phyloP scores from a whole-genome alignment of 1,139 yeast genomes.

The Candida sojae region DNA sequence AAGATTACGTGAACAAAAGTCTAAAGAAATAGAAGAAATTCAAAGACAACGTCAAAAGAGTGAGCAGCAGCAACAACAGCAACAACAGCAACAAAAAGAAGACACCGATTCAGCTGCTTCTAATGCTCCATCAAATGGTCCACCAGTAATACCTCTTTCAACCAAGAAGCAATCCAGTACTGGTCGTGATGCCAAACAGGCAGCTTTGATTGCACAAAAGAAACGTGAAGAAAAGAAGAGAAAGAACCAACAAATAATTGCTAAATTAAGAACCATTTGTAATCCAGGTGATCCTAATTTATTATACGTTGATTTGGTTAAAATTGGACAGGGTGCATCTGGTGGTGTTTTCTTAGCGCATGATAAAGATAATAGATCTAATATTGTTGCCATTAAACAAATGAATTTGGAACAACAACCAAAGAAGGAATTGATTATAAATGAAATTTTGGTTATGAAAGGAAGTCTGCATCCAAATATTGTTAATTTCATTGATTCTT shows the following conservation, averaged over 20 bases:
- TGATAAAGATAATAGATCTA: constrained; percentile 53
- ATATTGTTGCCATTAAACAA: constrained; percentile 89
- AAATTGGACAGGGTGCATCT: constrained; percentile 97
- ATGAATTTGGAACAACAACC: constrained; percentile 95
- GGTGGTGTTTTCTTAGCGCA: constrained; percentile 97
- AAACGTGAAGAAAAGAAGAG: constrained; percentile 75
- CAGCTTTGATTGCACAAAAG: constrained; percentile 60
- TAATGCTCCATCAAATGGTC: constrained; percentile 1
- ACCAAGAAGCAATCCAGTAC: constrained; percentile 18
- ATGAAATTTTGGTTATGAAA: constrained; percentile 92
- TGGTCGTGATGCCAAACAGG: constrained; percentile 58
- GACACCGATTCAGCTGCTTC: neutral
- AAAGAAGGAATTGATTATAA: constrained; percentile 89
- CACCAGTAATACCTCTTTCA: constrained; percentile 4
- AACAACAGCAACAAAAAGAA: constrained; percentile 1
- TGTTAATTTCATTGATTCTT: constrained; percentile 89
- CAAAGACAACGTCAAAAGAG: constrained; percentile 15
- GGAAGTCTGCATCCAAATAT: constrained; percentile 88
- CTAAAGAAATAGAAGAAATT: constrained; percentile 9
- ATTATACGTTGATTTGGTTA: constrained; percentile 65
- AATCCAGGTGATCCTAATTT: constrained; percentile 85
- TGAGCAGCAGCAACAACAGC: constrained; percentile 10
- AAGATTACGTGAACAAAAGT: constrained; percentile 13
- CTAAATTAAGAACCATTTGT: constrained; percentile 75
- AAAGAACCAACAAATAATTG: constrained; percentile 67